Base-by-base conservation (phyloP, 768 basidiomycete species). In the Chlorophyllum brunneum region DNA sequence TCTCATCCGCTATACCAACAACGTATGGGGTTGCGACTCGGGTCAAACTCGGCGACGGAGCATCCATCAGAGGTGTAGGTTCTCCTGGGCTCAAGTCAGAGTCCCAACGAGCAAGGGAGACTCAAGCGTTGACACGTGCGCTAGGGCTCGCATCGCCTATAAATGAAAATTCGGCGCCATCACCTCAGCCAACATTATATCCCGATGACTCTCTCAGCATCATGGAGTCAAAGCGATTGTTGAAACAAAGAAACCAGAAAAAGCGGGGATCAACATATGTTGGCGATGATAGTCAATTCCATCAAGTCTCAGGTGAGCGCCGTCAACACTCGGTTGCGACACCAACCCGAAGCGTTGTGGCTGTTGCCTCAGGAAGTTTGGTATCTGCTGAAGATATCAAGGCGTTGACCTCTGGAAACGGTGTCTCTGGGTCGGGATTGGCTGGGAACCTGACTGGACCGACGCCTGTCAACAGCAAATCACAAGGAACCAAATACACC, bases 141-240 rank as follows among this genome's bases (percentile, higher is more conserved):
- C 58, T 74, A n/a, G 72, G 70, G 24, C 59, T 74, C 18, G 61
- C 65, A 22, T 69, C 74, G n/a, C 71, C 70, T n/a, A 60, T 61
- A 37, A 62, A 67, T 16, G 64, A 66, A 15, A 70, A 71, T 55
- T 57, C 70, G 2, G 59, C 63, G 18, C 67, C 73, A 40, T 74
- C 78, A 13, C 84, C 84, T 8, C 81, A 79, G 57, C 79, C 80
- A 10, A 85, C 83, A 6, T 59, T 87, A 51, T 85, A 81, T 61
- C 85, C 86, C 3, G 86, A 88, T 52, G 86, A 88, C 64, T 87
- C 84, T 6, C 69, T 85, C 66, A 85, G 83, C 54, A 71, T 84
- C 34, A 73, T 78, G 4, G 79, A 76, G 16, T 48, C 57, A 11
- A 51, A 48, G 39, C 48, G 45, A 7, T 30, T 30, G 41, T 55